These are phyloP conservation scores for Ramaria sp. DNA, from an alignment of 768 basidiomycete species.

Conservation along the genomic window DNA sequence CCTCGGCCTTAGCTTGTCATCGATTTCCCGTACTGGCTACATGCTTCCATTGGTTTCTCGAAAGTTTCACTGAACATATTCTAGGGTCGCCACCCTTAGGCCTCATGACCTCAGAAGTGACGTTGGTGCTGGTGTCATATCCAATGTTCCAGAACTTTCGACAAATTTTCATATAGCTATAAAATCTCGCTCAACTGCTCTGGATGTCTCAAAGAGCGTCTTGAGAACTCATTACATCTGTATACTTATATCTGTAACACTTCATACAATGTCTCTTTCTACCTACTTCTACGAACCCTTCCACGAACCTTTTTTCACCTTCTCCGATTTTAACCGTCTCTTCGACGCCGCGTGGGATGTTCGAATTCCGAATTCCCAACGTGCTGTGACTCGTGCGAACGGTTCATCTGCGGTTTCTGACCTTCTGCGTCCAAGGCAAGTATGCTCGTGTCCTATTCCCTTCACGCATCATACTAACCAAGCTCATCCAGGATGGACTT, in stretches of 20 bases:
- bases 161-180: too few species aligned
- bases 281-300: conserved; percentile 3
- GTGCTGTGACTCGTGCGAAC: neutral
- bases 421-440: neutral
- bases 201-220: too few species aligned
- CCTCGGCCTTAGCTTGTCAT: too few species aligned
- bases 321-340: conserved; percentile 5
- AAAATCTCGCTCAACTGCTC: too few species aligned
- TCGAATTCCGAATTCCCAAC: neutral
- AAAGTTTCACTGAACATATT: too few species aligned
- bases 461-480: neutral
- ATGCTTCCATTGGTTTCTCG: too few species aligned
- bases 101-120: too few species aligned
- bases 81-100: too few species aligned
- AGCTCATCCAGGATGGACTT: conserved; percentile 5
- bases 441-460: neutral
- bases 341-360: conserved; percentile 4
- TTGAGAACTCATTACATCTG: neutral
- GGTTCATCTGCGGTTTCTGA: neutral
- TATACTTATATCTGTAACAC: too few species aligned
- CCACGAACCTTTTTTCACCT: conserved; percentile 2
- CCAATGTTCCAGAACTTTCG: too few species aligned
- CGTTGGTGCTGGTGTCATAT: too few species aligned
- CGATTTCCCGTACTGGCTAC: too few species aligned
- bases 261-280: neutral